Conservation (phyloP, 1,284 basidiomycete species). For the Austropuccinia psidii region DNA sequence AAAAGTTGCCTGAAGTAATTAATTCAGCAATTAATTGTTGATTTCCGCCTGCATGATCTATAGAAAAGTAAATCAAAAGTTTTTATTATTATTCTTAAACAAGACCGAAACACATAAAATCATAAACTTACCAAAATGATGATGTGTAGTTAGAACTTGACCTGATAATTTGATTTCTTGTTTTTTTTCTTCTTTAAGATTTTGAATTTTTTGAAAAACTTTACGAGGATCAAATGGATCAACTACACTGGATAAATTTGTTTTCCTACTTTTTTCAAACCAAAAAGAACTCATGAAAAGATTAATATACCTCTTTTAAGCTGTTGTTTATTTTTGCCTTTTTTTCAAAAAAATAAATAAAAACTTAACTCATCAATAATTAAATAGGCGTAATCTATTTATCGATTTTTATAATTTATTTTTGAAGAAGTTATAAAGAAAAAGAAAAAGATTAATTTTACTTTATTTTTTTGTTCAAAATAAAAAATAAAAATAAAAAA, state of each 20-base stretch:
- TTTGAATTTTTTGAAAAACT: slow-evolving; percentile 61
- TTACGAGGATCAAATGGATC: slow-evolving; percentile 76
- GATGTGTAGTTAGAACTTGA: slow-evolving; percentile 46
- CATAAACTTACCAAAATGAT: slow-evolving; percentile 20
- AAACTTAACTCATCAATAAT: slow-evolving; percentile 19
- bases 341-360: background rate
- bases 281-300: no score
- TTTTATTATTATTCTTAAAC: slow-evolving; percentile 81
- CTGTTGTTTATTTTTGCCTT: background rate
- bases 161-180: slow-evolving; percentile 57
- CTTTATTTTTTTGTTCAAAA: no score
- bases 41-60: slow-evolving; percentile 83
- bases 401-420: no score
- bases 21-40: slow-evolving; percentile 53
- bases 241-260: slow-evolving; percentile 61
- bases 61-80: slow-evolving; percentile 39
- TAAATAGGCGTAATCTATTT: slow-evolving; percentile 7
- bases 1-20: slow-evolving; percentile 47
- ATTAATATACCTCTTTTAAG: no score
- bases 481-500: no score
- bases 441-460: no score
- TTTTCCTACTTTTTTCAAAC: slow-evolving; percentile 62
- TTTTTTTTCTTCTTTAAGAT: no score
- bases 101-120: slow-evolving; percentile 44
- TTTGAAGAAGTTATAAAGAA: no score